Evolutionary conservation across 2,329 filamentous ascomycete genomes (phyloP), one percentile per base, ranked within the genome.

Genomic region (Scolecobasidium constrictum): DNA sequence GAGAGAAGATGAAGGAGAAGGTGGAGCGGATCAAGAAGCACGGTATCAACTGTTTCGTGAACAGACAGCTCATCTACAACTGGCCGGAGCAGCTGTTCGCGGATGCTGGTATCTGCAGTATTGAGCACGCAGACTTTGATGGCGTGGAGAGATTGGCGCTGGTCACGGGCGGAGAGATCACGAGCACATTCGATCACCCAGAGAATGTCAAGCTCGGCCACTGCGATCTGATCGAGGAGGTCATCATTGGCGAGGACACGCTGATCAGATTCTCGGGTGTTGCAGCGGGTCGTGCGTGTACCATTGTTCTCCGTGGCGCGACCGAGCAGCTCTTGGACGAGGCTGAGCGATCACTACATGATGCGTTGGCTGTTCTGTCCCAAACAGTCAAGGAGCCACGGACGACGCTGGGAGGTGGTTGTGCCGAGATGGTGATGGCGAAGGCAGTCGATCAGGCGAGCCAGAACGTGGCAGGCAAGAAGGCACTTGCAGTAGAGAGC

Each of bases 41-140:
- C 59, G 92, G 92, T 46, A 95, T 98, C 69, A 98, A 98, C 76
- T 96, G 92, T 73, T 98, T 98, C 66, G 94, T 98, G 65, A 98
- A 98, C 76, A 76, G 92, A 54, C 92, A 98, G 65, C 78, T 98
- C 50, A 98, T 98, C 68, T 98, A 98, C 75, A 98, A 98, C 74
- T 98, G 92, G 92, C 92, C 92, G 4, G 92, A 98, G 67, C 92
- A 98, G 68, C 81, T 98, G 37, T 98, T 98, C 59, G 87, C 90
- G 26, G 92, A 98, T 62, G 90, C 88, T 5, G 92, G 92, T 48
- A 96, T 98, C 65, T 85, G 94, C 73, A 94, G 87, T 20, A 98
- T 98, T 54, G 92, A 98, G 70, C 92, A 98, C 63, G 92, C 92
- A 51, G 92, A 98, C 67, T 98, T 98, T 58, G 92, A 98, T 60